phyloP scores from a whole-genome alignment of 208 protist species.

The Crithidia sp. region DNA sequence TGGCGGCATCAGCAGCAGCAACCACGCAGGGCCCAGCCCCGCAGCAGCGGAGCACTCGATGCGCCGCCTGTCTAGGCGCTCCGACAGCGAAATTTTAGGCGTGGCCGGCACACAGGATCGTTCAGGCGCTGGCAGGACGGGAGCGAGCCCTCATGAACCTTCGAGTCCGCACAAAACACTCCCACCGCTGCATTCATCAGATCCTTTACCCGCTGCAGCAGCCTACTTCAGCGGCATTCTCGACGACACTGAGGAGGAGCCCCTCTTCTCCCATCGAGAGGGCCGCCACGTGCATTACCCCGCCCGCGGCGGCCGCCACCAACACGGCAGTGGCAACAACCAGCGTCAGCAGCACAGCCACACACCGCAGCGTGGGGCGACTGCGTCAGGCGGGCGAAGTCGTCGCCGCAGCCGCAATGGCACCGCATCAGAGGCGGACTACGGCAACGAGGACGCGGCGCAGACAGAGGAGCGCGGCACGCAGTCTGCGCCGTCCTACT shows the following conservation, averaged over 20 bases:
- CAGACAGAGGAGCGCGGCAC: too few species aligned
- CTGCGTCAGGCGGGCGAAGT: too few species aligned
- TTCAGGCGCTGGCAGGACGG: not conserved
- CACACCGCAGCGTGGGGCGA: too few species aligned
- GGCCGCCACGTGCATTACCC: not conserved
- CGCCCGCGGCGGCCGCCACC: not conserved
- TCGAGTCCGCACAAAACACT: too few species aligned
- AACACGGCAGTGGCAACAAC: not conserved
- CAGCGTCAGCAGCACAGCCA: not conserved
- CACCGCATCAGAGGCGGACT: too few species aligned
- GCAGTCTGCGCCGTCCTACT: not conserved
- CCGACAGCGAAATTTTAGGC: not conserved
- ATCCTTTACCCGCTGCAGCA: too few species aligned
- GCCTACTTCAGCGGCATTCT: not conserved
- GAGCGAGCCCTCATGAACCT: not conserved
- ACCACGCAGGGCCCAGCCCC: too few species aligned
- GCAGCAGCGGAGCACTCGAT: not conserved
- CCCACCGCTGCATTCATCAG: too few species aligned
- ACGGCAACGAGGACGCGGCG: too few species aligned
- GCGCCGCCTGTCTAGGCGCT: not conserved
- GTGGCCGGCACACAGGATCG: not conserved
- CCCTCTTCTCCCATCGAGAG: not conserved
- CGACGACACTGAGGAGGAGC: not conserved
- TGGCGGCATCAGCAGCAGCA: not conserved
- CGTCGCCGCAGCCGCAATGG: too few species aligned